Conservation (phyloP, 2,329 filamentous ascomycete genomes). For the Metarhizium sp. region DNA sequence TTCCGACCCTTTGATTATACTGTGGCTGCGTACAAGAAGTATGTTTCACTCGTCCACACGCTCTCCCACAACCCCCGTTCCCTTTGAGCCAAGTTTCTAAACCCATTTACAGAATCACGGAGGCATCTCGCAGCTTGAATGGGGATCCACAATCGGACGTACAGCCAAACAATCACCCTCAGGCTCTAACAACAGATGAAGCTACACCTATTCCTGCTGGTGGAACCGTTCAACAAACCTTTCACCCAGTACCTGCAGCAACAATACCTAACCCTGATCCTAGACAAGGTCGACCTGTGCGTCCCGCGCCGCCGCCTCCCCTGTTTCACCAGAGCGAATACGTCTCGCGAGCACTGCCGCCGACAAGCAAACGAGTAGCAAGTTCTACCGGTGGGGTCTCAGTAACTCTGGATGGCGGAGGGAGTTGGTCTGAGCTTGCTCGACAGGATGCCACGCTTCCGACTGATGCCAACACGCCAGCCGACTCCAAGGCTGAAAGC, state of each 20-base stretch:
- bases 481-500: conserved; percentile 42
- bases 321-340: conserved; percentile 34
- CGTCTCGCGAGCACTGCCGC: conserved; percentile 35
- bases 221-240: not conserved
- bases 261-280: conserved; percentile 14
- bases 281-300: conserved; percentile 15
- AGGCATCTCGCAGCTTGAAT: conserved; percentile 12
- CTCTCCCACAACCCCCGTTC: not conserved
- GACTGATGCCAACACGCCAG: conserved; percentile 50
- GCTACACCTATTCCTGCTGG: conserved; percentile 28
- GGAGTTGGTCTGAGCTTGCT: conserved; percentile 85
- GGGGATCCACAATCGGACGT: conserved; percentile 8
- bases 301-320: conserved; percentile 30
- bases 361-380: conserved; percentile 58
- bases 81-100: conserved; percentile 9
- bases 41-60: conserved; percentile 19
- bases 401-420: conserved; percentile 80
- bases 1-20: conserved; percentile 97
- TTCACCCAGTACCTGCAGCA: conserved; percentile 8
- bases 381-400: conserved; percentile 79
- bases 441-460: conserved; percentile 71
- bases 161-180: conserved; percentile 18
- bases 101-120: conserved; percentile 26
- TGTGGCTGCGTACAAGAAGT: conserved; percentile 67
- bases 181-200: conserved; percentile 44